Base-by-base conservation (phyloP, 2,329 filamentous ascomycete species). In the Monosporascus sp. region DNA sequence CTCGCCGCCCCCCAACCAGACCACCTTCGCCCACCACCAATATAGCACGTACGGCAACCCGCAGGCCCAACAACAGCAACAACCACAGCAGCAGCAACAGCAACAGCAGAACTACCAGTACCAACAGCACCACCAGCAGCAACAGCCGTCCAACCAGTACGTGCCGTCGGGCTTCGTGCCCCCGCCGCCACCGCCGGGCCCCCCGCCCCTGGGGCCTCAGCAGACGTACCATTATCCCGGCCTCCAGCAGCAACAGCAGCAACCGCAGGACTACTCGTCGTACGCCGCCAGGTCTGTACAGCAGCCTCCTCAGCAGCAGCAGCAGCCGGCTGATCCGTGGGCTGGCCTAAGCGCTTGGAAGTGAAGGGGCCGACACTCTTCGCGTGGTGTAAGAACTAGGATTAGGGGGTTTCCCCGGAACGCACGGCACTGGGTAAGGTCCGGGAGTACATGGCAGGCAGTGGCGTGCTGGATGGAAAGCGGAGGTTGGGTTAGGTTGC, bases 141-240 rank as follows among this genome's bases (percentile, higher is more conserved):
- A 66, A 34, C 65, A 68, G 37, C 27, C 27, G 9, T 31, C 27
- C 9, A 68, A 69, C 24, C 69, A 72, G 15, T 79, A 77, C 51
- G 74, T 81, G 31, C 79, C 81, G 15, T 72, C 74, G 0, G 81
- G 82, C 3, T 84, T 84, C 56, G 79, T 86, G 38, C 83, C 81
- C 5, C 83, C 83, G 3, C 82, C 83, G 6, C 83, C 83, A 1
- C 82, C 83, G 2, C 83, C 83, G 0, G 82, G 81, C 0, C 82
- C 82, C 4, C 82, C 82, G 7, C 82, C 82, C 1, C 63, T 85
- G 59, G 81, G 81, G 4, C 80, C 81, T 34, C 82, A 85, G 64
- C 82, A 85, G 66, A 85, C 81, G 9, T 78, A 82, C 27, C 79
- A 83, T 57, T 81, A 83, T 57, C 54, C 67, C 31, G 67, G 68